Evolutionary conservation across 2,329 filamentous ascomycete genomes (phyloP), one percentile per base, ranked within the genome.

Genomic region (Diaporthe vexans): DNA sequence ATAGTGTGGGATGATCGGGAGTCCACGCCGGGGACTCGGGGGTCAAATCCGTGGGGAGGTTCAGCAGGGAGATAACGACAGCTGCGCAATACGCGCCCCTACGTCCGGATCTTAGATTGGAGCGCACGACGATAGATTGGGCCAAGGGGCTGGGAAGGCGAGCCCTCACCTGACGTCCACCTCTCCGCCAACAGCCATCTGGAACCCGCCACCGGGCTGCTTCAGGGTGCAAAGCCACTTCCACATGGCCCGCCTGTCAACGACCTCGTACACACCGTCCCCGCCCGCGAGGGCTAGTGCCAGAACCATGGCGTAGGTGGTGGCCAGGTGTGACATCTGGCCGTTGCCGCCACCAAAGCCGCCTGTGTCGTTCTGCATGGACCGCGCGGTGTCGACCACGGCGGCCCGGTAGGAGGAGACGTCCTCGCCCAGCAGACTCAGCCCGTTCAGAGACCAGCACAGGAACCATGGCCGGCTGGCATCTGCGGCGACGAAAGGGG

Each of bases 331-430:
- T 71, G 94, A 95, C 77, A 91, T 88, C 81, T 98, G 97, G 37
- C 96, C 95, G 82, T 95, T 93, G n/a, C 97, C 95, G 76, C 96
- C 97, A 70, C 95, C 97, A 82, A 98, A 98, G 3, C 97, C 97
- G 68, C 97, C 97, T 21, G 88, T 88, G 29, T 87, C 83, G 82
- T 98, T 97, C 84, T 98, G 97, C 84, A 96, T 92, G 58, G 94
- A 91, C 63, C 88, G 88, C 68, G 97, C 92, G 9, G 95, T 98
- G 75, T 91, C 89, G 68, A 94, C 85, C 74, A 96, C 90, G 84
- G 89, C 88, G 77, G 93, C 86, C 73, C 92, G 90, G 82, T 94
- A 96, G 52, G 91, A 83, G 43, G 84, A 83, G 63, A 90, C 86
- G 81, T 98, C 94, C 80, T 95, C 91, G 63, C 94, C 95, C 67